Evolutionary conservation across 179 eudicot genomes (phyloP).

Genomic region (Beta corolliflora): DNA sequence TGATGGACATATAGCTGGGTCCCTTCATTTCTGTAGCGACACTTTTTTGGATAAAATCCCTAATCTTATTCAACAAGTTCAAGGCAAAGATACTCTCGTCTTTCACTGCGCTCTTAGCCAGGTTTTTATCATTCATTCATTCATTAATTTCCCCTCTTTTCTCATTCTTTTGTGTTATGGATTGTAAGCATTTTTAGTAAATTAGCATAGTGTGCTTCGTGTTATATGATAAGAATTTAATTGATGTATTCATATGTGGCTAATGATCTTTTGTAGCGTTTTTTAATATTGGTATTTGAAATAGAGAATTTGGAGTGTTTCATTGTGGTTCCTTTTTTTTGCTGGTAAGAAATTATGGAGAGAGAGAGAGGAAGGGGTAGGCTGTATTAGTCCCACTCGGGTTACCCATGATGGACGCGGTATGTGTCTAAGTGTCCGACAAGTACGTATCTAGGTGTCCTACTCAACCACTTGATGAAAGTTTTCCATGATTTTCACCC

Average conservation of each 20-base stretch:
- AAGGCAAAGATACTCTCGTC: constrained; percentile 82
- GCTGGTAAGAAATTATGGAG: too few relatives aligned
- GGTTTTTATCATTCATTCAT: constrained; percentile 34
- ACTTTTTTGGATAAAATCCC: constrained; percentile 74
- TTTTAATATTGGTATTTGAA: background rate
- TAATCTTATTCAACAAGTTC: constrained; percentile 57
- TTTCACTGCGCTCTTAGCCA: constrained; percentile 98
- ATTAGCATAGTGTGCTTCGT: background rate
- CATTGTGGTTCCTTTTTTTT: too few relatives aligned
- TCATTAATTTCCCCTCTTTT: background rate
- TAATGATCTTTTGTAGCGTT: background rate
- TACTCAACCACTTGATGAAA: too few relatives aligned
- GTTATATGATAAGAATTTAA: background rate
- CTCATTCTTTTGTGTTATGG: background rate
- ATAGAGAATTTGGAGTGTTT: background rate
- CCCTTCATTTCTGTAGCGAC: constrained; percentile 78
- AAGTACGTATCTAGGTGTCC: too few relatives aligned
- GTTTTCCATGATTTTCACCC: too few relatives aligned
- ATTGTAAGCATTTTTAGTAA: background rate
- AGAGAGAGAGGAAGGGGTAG: background rate
- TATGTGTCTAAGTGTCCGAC: too few relatives aligned
- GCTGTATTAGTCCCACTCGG: too few relatives aligned
- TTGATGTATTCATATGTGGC: background rate
- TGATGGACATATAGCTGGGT: constrained; percentile 89
- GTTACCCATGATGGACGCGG: too few relatives aligned